Conservation (phyloP, 2,329 filamentous ascomycete species). For the Aspergillus sp. region DNA sequence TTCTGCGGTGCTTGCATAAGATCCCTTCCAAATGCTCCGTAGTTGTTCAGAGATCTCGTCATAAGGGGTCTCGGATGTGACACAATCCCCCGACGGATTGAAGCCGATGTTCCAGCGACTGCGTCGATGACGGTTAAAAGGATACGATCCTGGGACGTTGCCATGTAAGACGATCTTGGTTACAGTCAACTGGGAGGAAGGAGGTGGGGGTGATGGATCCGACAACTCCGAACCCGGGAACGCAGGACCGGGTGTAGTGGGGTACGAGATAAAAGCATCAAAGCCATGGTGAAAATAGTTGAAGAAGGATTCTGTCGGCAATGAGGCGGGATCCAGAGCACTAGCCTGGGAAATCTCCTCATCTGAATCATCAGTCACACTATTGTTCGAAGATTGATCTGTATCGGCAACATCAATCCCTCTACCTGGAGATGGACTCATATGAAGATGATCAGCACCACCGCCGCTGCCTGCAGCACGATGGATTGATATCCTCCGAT, state of each 20-base stretch:
- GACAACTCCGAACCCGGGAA: constrained; percentile 50
- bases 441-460: constrained; percentile 26
- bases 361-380: constrained; percentile 64
- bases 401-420: constrained; percentile 55
- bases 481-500: constrained; percentile 84
- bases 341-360: constrained; percentile 51
- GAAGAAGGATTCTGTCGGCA: constrained; percentile 69
- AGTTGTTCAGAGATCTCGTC: constrained; percentile 65
- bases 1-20: constrained; percentile 54
- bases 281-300: constrained; percentile 97
- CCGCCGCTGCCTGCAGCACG: constrained; percentile 26
- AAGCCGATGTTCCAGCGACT: constrained; percentile 75
- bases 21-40: constrained; percentile 64
- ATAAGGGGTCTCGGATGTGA: constrained; percentile 76
- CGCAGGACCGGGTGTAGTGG: constrained; percentile 59
- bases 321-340: constrained; percentile 54
- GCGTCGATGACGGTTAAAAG: constrained; percentile 90
- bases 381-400: constrained; percentile 69
- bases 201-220: constrained; percentile 23
- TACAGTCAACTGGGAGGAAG: constrained; percentile 66
- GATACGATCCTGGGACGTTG: constrained; percentile 92
- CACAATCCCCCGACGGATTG: constrained; percentile 36
- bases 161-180: constrained; percentile 92
- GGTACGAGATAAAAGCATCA: constrained; percentile 83
- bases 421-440: constrained; percentile 31